A percentile compares a stretch with the other conserved stretches of the same genome.
Conservation (phyloP, 352 stramenopile species). For the Peronosclerospora sorghi region DNA sequence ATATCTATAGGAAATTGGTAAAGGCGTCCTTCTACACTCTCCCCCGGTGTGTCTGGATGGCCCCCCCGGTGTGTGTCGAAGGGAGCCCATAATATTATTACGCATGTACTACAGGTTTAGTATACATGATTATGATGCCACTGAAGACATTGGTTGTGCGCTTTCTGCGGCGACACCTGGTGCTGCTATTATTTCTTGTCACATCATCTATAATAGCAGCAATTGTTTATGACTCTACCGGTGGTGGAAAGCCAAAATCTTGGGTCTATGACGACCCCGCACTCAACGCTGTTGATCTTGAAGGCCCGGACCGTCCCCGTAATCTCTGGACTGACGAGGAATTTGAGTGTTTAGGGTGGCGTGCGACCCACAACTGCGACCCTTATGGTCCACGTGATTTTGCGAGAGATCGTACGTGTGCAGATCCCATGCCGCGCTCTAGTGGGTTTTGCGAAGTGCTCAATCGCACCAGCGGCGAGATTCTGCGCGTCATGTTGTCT, state of each 20-base stretch:
- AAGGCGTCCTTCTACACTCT: too few relatives aligned
- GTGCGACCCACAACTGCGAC: conserved; percentile 50
- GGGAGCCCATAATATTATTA: too few relatives aligned
- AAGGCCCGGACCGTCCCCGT: conserved; percentile 15
- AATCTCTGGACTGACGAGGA: conserved; percentile 40
- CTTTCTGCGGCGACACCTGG: conserved; percentile 31
- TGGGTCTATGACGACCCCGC: conserved; percentile 24
- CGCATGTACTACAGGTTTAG: too few relatives aligned
- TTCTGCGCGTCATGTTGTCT: conserved; percentile 47
- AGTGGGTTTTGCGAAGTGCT: conserved; percentile 65
- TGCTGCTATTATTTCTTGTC: conserved; percentile 29
- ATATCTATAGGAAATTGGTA: too few relatives aligned
- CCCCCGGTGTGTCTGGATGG: too few relatives aligned
- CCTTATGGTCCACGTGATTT: conserved; percentile 41
- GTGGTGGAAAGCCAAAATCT: conserved; percentile 31
- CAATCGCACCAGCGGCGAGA: conserved; percentile 45
- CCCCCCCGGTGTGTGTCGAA: too few relatives aligned
- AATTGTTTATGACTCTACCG: conserved; percentile 50
- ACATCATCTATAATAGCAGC: conserved; percentile 27
- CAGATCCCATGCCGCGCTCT: conserved; percentile 30
- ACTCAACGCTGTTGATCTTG: conserved; percentile 37
- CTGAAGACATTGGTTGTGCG: conserved; percentile 15
- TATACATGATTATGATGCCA: too few relatives aligned
- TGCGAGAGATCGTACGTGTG: conserved; percentile 28
- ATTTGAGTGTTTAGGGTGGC: conserved; percentile 70